These are phyloP conservation scores for Colletotrichum graminicola DNA, from an alignment of 2,329 filamentous ascomycete genomes.

Conservation along the genomic window DNA sequence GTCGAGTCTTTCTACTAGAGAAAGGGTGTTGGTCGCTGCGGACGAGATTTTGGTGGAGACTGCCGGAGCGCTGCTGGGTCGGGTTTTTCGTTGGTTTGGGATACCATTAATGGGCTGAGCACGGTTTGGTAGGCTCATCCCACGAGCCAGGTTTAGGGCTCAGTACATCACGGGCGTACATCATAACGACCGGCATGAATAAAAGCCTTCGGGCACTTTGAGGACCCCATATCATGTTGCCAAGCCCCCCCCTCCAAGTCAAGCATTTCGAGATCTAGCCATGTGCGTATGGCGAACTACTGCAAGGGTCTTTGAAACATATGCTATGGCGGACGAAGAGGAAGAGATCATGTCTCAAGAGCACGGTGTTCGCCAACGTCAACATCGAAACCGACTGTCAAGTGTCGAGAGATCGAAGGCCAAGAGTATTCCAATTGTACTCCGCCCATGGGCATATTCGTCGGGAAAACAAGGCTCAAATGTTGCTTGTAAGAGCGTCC, in stretches of 20 bases:
- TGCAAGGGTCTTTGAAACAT: not conserved
- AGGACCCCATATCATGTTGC: slow-evolving; percentile 5
- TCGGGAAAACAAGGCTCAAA: not conserved
- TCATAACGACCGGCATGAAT: slow-evolving; percentile 28
- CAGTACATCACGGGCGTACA: slow-evolving; percentile 21
- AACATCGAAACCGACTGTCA: not conserved
- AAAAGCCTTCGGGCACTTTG: slow-evolving; percentile 34
- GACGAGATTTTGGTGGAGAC: slow-evolving; percentile 8
- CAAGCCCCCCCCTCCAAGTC: not conserved
- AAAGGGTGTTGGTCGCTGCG: not conserved
- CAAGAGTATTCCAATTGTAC: not conserved
- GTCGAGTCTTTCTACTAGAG: slow-evolving; percentile 97
- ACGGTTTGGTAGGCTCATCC: slow-evolving; percentile 26
- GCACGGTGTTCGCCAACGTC: not conserved
- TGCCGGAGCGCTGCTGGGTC: slow-evolving; percentile 26
- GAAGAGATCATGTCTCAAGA: not conserved
- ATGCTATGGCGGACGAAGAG: not conserved
- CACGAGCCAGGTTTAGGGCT: slow-evolving; percentile 24
- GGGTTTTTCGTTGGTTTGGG: slow-evolving; percentile 41
- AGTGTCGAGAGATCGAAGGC: not conserved
- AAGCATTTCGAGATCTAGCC: not conserved
- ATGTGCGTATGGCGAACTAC: not conserved
- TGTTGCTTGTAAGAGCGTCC: too few relatives aligned
- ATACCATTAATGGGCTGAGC: slow-evolving; percentile 41
- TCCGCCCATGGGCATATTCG: not conserved